Conservation (phyloP, 345 rosid species). For the Salix exigua region DNA sequence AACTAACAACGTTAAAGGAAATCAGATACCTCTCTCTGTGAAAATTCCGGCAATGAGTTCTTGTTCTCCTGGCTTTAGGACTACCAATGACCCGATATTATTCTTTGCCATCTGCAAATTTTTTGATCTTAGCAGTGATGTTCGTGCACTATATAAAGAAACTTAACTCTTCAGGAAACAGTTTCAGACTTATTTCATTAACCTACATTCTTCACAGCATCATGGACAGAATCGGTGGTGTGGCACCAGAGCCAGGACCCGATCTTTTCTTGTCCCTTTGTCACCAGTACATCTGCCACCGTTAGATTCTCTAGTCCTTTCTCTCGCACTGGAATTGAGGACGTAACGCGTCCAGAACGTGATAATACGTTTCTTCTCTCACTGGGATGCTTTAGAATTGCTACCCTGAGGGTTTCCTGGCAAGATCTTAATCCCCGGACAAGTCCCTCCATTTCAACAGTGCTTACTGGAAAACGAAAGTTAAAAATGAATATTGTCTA, state of each 20-base stretch:
- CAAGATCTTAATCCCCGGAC: conserved; percentile 37
- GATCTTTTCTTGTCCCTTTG: conserved; percentile 49
- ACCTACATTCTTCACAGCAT: conserved; percentile 71
- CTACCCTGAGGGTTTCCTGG: conserved; percentile 34
- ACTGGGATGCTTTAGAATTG: conserved; percentile 27
- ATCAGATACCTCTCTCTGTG: conserved; percentile 71
- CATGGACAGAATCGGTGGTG: conserved; percentile 56
- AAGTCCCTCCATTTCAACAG: conserved; percentile 40
- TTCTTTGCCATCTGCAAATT: conserved; percentile 73
- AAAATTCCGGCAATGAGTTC: conserved; percentile 73
- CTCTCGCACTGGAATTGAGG: conserved; percentile 37
- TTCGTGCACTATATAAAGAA: background rate
- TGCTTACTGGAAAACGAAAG: background rate
- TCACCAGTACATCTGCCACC: conserved; percentile 66
- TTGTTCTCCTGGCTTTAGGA: conserved; percentile 73
- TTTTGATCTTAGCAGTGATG: background rate
- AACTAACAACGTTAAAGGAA: background rate
- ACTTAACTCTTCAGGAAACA: background rate
- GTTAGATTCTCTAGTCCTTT: conserved; percentile 74
- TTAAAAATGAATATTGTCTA: background rate
- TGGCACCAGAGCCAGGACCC: conserved; percentile 70
- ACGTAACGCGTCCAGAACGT: conserved; percentile 27
- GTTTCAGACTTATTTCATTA: conserved; percentile 1
- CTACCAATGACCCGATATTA: conserved; percentile 81
- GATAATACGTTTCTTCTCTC: conserved; percentile 23